Evolutionary conservation across 225 moss, liverwort and hornwort genomes (phyloP), one percentile per base, ranked within the genome.

Genomic region (Bryum argenteum): DNA sequence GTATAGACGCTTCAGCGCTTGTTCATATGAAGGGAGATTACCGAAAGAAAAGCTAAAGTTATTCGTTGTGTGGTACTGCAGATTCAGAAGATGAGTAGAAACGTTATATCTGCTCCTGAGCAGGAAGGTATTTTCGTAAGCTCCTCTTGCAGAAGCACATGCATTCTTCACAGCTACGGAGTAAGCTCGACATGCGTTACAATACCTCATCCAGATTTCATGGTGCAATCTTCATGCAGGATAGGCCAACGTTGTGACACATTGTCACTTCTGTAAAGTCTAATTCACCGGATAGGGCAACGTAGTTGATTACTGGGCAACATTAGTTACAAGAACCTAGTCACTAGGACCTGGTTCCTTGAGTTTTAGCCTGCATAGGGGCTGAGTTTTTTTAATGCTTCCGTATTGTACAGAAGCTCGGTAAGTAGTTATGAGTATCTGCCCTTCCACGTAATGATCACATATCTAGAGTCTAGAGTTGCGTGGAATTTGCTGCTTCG

Each of bases 71-170:
- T 42, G 58, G 17, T 69, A 45, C 52, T 58, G 71, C 84, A 80
- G 80, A 80, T 80, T 80, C 83, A 3, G 83, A 83, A 52, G 83
- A 80, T 80, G 79, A 80, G 33, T 83, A 80, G 73, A 56, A 60
- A 22, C 60, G 42, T 45, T 45, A 28, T 45, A 59, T 58, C 43
- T 48, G 11, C 44, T 33, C 59, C 13, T 79, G 58, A 69, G 26
- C 67, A 62, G 44, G 43, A 69, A 51, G 45, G 26, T 19, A 51
- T 55, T 28, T 22, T 42, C 13, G 61, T 61, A 33, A 66, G 16
- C 58, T 54, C 38, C 16, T 52, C 66, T 67, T 71, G 54, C 60
- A 72, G 37, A 37, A 71, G 74, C 61, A 60, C 45, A 6, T 56
- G 38, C 10, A 59, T 51, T 66, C 15, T 70, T 57, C 58, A 67